A percentile compares a stretch with the other conserved stretches of the same genome.
Conservation (phyloP, 306 rosid genomes). For the Albizia julibrissin region DNA sequence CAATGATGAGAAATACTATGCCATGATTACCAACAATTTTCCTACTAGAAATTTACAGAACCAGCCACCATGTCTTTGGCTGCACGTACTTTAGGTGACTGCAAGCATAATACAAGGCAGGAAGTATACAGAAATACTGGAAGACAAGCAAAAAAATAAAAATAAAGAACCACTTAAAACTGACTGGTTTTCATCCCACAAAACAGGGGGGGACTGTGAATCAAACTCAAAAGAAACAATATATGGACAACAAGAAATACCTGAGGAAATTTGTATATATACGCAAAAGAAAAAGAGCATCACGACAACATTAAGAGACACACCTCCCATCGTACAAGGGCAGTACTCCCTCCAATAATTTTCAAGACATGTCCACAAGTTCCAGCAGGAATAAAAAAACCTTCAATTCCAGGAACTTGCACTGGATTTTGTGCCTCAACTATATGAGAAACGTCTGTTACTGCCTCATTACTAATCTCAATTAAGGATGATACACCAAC, state of each 20-base stretch:
- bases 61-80: constrained; percentile 5
- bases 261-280: background rate
- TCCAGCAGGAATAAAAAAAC: constrained; percentile 73
- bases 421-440: constrained; percentile 63
- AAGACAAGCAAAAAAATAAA: background rate
- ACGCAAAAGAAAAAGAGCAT: constrained; percentile 14
- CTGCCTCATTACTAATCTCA: constrained; percentile 53
- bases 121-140: constrained; percentile 25
- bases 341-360: constrained; percentile 61
- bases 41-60: constrained; percentile 24
- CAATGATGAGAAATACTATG: background rate
- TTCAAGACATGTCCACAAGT: constrained; percentile 76
- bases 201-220: background rate
- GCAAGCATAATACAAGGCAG: constrained; percentile 8
- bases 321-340: constrained; percentile 99
- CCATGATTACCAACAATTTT: background rate
- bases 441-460: constrained; percentile 47
- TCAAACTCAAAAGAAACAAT: background rate
- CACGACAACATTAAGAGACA: constrained; percentile 13
- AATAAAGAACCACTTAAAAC: background rate
- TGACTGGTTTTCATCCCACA: constrained; percentile 13
- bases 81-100: background rate
- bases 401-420: constrained; percentile 79
- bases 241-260: constrained; percentile 15
- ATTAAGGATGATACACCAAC: constrained; percentile 80